Conservation (phyloP, 306 rosid species). For the Quercus engelmannii region DNA sequence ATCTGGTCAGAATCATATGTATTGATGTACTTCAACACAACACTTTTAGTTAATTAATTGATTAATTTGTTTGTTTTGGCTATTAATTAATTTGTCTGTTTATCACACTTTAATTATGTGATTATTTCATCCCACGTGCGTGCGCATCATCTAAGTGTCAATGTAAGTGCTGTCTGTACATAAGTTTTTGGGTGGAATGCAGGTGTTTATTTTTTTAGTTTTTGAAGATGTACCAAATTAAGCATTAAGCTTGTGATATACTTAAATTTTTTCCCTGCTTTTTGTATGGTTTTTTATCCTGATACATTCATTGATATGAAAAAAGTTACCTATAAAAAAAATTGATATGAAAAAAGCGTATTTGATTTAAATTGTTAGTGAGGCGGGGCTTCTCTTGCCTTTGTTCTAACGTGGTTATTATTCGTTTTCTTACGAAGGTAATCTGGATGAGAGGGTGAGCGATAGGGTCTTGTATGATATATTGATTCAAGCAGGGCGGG, state of each 20-base stretch:
- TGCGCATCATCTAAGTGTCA: too few relatives aligned
- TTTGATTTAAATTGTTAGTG: too few relatives aligned
- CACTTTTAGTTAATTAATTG: neutral
- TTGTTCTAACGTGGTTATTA: constrained; percentile 2
- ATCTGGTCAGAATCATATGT: neutral
- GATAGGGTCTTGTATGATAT: constrained; percentile 85
- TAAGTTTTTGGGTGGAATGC: too few relatives aligned
- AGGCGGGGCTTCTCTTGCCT: neutral
- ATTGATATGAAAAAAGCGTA: too few relatives aligned
- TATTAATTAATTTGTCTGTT: neutral
- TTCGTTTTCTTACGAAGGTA: constrained; percentile 49
- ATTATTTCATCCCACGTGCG: neutral
- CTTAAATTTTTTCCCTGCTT: too few relatives aligned
- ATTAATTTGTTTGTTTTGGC: neutral
- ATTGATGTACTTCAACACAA: neutral
- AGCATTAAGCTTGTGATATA: too few relatives aligned
- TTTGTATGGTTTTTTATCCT: neutral
- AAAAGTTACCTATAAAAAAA: too few relatives aligned
- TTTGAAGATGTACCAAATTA: too few relatives aligned
- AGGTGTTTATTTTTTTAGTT: too few relatives aligned
- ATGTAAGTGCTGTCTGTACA: neutral
- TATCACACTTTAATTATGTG: neutral
- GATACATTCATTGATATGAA: neutral
- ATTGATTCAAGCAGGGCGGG: constrained; percentile 83
- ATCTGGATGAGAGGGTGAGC: constrained; percentile 85